phyloP scores from a whole-genome alignment of 257 asterid species.

The Penstemon eatonii region DNA sequence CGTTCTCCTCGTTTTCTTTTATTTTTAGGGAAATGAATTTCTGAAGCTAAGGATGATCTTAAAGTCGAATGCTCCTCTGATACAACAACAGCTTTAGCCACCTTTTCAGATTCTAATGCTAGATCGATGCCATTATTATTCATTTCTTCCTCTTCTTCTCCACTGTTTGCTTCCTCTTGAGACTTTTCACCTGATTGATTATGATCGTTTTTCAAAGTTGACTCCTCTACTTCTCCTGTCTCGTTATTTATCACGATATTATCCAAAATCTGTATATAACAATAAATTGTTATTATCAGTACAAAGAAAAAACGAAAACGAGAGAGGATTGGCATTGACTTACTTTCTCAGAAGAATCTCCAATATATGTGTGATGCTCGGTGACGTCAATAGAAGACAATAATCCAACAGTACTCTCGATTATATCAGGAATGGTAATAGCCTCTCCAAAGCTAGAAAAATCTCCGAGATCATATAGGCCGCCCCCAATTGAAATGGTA shows the following conservation, averaged over 20 bases:
- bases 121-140: slow-evolving; percentile 31
- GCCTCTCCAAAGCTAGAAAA: slow-evolving; percentile 68
- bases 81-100: slow-evolving; percentile 27
- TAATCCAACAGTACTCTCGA: slow-evolving; percentile 76
- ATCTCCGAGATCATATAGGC: slow-evolving; percentile 55
- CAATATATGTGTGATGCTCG: slow-evolving; percentile 51
- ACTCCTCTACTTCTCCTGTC: slow-evolving; percentile 52
- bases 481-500: slow-evolving; percentile 51
- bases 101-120: slow-evolving; percentile 32
- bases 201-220: slow-evolving; percentile 32
- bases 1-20: slow-evolving; percentile 92
- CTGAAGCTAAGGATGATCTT: slow-evolving; percentile 50
- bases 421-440: slow-evolving; percentile 65
- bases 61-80: slow-evolving; percentile 39
- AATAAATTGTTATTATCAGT: background rate
- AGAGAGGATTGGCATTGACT: slow-evolving; percentile 3
- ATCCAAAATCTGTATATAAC: slow-evolving; percentile 66
- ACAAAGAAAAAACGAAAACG: background rate
- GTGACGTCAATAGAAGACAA: slow-evolving; percentile 72
- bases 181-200: slow-evolving; percentile 39
- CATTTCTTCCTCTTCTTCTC: slow-evolving; percentile 66
- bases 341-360: slow-evolving; percentile 80
- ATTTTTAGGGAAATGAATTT: slow-evolving; percentile 59
- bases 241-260: slow-evolving; percentile 64
- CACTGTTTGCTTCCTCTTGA: slow-evolving; percentile 47